Conservation (phyloP, 306 rosid genomes). For the Carpinus fangiana region DNA sequence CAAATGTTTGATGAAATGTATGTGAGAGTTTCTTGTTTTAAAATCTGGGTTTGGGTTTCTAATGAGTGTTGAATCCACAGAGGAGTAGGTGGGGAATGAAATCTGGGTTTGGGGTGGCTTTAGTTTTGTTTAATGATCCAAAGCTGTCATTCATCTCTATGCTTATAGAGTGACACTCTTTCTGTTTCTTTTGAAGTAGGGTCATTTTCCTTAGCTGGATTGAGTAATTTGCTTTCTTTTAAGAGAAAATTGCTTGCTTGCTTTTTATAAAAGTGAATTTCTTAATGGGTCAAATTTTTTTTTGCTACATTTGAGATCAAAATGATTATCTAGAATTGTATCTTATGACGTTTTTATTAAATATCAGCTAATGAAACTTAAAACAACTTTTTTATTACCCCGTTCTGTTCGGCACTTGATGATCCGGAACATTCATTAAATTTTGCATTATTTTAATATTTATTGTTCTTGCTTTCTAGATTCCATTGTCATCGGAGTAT, state of each 20-base stretch:
- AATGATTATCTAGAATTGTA: not conserved
- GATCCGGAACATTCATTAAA: not conserved
- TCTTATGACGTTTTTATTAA: not conserved
- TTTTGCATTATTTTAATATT: conserved; percentile 10
- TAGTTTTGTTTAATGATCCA: not conserved
- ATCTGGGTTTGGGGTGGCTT: not conserved
- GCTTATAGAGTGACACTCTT: not conserved
- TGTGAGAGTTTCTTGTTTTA: not conserved
- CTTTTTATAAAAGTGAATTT: not conserved
- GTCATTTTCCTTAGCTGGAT: not conserved
- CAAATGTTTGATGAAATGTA: conserved; percentile 38
- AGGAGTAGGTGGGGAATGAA: not conserved
- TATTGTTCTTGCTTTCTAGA: conserved; percentile 39
- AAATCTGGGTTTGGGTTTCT: not conserved
- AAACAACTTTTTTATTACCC: not conserved
- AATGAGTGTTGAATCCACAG: not conserved
- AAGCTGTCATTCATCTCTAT: not conserved
- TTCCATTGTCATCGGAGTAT: conserved; percentile 67
- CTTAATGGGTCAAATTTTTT: not conserved
- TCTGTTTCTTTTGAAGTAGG: not conserved
- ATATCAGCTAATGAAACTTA: not conserved
- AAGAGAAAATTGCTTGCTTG: not conserved
- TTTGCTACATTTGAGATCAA: not conserved
- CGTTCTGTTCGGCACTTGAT: not conserved
- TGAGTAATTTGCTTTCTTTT: not conserved